phyloP scores from a whole-genome alignment of 2,329 filamentous ascomycete genomes.

The Gaeumannomyces sp. region DNA sequence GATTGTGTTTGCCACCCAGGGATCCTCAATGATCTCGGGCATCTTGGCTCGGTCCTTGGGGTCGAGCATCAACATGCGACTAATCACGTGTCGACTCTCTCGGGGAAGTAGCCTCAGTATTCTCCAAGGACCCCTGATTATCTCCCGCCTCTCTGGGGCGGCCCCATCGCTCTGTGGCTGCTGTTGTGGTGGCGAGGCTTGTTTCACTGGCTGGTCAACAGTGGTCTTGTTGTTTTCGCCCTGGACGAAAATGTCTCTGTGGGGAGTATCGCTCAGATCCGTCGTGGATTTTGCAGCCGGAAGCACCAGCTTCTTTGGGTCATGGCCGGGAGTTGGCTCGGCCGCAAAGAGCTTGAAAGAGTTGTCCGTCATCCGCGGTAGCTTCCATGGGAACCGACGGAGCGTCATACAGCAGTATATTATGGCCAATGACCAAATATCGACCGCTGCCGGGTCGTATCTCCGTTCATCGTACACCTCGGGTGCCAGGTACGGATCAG shows the following conservation, averaged over 20 bases:
- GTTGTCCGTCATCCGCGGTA: conserved; percentile 84
- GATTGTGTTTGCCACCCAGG: conserved; percentile 79
- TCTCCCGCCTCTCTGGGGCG: conserved; percentile 56
- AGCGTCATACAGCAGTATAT: conserved; percentile 99
- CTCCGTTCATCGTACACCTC: conserved; percentile 92
- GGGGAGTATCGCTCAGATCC: conserved; percentile 9
- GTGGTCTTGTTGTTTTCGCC: conserved; percentile 11
- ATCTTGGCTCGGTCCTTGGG: conserved; percentile 78
- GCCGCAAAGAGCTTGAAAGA: conserved; percentile 91
- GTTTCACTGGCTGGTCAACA: conserved; percentile 14
- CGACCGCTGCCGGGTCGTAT: conserved; percentile 88
- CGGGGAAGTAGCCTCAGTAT: conserved; percentile 80
- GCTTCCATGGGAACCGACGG: conserved; percentile 93
- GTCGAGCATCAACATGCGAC: conserved; percentile 86
- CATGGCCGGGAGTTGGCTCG: conserved; percentile 69
- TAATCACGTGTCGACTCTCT: conserved; percentile 84
- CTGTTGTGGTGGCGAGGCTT: background rate
- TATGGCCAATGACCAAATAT: conserved; percentile 97
- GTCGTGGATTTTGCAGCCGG: conserved; percentile 18
- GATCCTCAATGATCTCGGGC: conserved; percentile 78
- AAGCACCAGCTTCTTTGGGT: conserved; percentile 46
- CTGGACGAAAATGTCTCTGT: conserved; percentile 19
- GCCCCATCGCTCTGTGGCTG: conserved; percentile 9
- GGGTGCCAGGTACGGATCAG: conserved; percentile 92
- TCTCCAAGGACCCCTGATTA: conserved; percentile 89